Percentiles rank a stretch among this genome's conserved stretches.
These are phyloP conservation scores for Phragmites australis DNA, from an alignment of 176 grass and related monocot genomes.

Conservation along the genomic window DNA sequence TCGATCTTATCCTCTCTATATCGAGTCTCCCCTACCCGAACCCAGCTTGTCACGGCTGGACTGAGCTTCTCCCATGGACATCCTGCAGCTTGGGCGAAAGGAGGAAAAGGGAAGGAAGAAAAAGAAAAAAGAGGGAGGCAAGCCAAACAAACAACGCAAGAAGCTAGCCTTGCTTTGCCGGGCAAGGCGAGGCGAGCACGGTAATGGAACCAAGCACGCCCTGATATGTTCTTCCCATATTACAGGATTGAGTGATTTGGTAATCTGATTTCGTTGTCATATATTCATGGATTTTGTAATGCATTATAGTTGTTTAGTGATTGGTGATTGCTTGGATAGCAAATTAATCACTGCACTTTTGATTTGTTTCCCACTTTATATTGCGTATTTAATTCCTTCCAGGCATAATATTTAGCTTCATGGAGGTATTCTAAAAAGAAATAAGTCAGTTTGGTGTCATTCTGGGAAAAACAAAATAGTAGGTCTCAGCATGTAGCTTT, in stretches of 20 bases:
- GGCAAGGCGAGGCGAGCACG: no score
- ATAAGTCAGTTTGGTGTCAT: not conserved
- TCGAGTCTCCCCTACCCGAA: no score
- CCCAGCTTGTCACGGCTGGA: no score
- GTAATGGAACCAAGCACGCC: no score
- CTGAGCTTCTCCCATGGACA: no score
- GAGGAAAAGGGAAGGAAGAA: no score
- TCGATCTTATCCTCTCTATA: no score
- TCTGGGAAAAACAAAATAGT: not conserved
- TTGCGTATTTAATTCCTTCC: not conserved
- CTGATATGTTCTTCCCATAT: not conserved
- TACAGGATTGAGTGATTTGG: not conserved
- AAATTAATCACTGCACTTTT: not conserved
- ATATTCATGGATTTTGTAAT: no score
- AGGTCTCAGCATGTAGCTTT: not conserved
- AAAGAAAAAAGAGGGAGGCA: no score
- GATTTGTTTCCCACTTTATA: not conserved
- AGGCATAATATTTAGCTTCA: not conserved
- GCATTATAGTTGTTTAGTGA: not conserved
- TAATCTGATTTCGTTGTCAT: not conserved
- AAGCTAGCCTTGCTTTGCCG: no score
- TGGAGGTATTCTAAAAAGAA: not conserved
- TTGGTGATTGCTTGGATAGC: not conserved
- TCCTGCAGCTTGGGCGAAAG: no score
- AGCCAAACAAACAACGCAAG: no score